These are phyloP conservation scores for Pisolithus orientalis DNA, from an alignment of 768 basidiomycete genomes.

Conservation along the genomic window DNA sequence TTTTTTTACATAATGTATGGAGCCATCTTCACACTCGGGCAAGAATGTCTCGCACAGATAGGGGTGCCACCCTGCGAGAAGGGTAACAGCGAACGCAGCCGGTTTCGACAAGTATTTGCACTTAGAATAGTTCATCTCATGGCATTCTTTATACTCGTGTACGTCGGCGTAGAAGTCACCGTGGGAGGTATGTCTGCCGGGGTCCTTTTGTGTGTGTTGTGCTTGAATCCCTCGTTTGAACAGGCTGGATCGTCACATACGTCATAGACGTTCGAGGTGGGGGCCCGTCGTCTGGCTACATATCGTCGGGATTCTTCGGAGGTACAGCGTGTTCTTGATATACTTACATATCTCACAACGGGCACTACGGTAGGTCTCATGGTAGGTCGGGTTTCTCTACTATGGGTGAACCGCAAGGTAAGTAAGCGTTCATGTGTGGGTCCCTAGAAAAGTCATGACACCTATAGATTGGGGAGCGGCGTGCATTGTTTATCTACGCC, in stretches of 20 bases:
- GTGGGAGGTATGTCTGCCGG: slow-evolving; percentile 29
- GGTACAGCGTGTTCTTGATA: slow-evolving; percentile 29
- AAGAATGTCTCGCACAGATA: slow-evolving; percentile 50
- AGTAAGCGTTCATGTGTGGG: background rate
- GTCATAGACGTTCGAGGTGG: slow-evolving; percentile 38
- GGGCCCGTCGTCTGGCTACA: slow-evolving; percentile 41
- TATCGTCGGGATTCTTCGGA: slow-evolving; percentile 53
- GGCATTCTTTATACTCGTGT: slow-evolving; percentile 58
- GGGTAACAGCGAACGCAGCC: slow-evolving; percentile 28
- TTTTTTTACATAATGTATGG: background rate
- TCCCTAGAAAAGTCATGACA: background rate
- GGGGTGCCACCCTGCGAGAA: slow-evolving; percentile 42
- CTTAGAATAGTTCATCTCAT: slow-evolving; percentile 53
- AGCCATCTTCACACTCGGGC: background rate
- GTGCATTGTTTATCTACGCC: slow-evolving; percentile 46
- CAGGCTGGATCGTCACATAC: slow-evolving; percentile 71
- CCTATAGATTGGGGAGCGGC: slow-evolving; percentile 46
- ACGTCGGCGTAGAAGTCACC: slow-evolving; percentile 64
- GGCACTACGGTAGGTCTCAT: slow-evolving; percentile 40
- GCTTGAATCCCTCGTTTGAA: background rate
- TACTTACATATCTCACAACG: background rate
- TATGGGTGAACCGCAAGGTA: slow-evolving; percentile 53
- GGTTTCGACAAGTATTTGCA: slow-evolving; percentile 45
- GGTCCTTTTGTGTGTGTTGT: background rate
- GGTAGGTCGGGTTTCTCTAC: slow-evolving; percentile 44